These are phyloP conservation scores for Saccharomyces kudriavzevii DNA, from an alignment of 805 yeast genomes.

Conservation along the genomic window DNA sequence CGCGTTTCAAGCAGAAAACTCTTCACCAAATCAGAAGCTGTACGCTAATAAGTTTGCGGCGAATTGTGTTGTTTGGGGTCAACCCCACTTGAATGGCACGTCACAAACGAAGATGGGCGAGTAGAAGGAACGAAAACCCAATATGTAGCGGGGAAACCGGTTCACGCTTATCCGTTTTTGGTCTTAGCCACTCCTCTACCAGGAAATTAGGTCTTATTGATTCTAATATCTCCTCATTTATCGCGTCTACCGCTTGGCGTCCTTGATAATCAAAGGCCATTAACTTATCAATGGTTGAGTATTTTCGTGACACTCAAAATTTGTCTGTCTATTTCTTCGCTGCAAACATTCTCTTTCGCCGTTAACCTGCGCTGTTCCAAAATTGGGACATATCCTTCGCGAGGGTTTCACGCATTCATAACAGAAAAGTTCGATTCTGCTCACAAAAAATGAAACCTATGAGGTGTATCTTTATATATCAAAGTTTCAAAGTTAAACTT, in stretches of 20 bases:
- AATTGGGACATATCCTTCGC: background rate
- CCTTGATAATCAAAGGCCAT: background rate
- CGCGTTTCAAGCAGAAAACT: background rate
- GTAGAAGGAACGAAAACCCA: background rate
- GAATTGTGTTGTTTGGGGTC: background rate
- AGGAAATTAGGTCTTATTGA: background rate
- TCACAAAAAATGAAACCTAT: background rate
- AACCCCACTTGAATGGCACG: background rate
- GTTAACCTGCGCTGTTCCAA: background rate
- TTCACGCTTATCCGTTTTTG: background rate
- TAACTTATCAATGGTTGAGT: background rate
- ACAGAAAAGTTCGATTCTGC: background rate
- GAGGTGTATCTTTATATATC: background rate
- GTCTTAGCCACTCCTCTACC: background rate
- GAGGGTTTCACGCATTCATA: background rate
- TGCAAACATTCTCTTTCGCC: background rate
- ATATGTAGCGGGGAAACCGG: background rate
- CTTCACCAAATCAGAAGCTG: too few relatives aligned
- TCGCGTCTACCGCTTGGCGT: background rate
- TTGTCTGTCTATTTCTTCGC: background rate
- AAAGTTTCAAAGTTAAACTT: background rate
- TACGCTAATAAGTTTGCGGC: too few relatives aligned
- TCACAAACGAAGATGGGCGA: background rate
- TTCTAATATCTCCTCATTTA: background rate
- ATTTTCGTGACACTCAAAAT: background rate